These are phyloP conservation scores for Lasiodiplodia hormozganensis DNA, from an alignment of 2,329 filamentous ascomycete species.

Conservation along the genomic window DNA sequence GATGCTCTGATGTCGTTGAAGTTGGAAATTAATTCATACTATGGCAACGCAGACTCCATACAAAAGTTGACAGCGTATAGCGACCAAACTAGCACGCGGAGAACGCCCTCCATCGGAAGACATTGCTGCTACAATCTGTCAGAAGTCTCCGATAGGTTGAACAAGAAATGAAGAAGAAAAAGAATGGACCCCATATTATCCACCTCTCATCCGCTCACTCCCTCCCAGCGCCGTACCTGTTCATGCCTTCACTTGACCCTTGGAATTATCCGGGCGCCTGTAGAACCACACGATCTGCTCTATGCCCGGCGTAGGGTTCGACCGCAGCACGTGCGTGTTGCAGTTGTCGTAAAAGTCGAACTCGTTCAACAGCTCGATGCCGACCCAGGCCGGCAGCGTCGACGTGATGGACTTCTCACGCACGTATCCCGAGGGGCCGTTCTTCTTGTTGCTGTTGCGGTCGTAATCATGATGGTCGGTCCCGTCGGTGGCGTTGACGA, in stretches of 20 bases:
- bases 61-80: background rate
- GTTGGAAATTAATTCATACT: no score
- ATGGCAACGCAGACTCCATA: no score
- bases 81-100: background rate
- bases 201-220: no score
- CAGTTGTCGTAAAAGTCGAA: background rate
- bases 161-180: no score
- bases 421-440: background rate
- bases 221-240: no score
- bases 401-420: background rate
- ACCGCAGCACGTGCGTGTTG: background rate
- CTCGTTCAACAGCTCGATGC: background rate
- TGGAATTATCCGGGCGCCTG: background rate
- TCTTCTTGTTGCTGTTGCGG: background rate
- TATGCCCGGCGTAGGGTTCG: background rate
- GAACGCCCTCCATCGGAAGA: background rate
- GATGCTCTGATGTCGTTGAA: no score
- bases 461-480: background rate
- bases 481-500: background rate
- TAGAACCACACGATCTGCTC: slow-evolving; percentile 7
- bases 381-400: background rate
- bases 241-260: background rate
- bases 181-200: no score
- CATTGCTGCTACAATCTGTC: background rate
- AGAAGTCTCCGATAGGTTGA: no score